A percentile compares a stretch with the other conserved stretches of the same genome.
Conservation (phyloP, 2,329 filamentous ascomycete species). For the Camptophora hylomeconis region DNA sequence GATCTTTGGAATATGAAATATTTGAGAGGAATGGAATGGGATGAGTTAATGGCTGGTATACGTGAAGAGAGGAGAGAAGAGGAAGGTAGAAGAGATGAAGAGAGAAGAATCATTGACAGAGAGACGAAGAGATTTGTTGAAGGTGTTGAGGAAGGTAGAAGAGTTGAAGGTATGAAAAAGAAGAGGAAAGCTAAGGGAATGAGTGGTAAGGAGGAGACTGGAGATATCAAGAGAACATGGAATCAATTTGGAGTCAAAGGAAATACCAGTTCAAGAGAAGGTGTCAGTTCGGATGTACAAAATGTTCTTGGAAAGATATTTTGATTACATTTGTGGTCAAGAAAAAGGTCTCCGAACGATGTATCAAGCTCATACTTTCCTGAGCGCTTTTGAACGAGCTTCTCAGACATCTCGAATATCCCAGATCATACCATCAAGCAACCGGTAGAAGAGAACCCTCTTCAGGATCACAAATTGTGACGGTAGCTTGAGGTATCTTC, state of each 20-base stretch:
- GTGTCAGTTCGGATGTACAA: constrained; percentile 27
- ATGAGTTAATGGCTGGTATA: constrained; percentile 32
- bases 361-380: too few species aligned
- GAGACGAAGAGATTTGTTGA: constrained; percentile 32
- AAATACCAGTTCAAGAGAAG: constrained; percentile 7
- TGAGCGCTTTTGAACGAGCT: too few species aligned
- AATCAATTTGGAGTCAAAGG: constrained; percentile 29
- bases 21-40: constrained; percentile 29
- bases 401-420: too few species aligned
- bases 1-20: constrained; percentile 36
- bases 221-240: constrained; percentile 22
- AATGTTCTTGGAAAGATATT: constrained; percentile 35
- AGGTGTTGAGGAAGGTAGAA: constrained; percentile 24
- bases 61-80: constrained; percentile 29
- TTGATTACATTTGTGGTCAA: too few species aligned
- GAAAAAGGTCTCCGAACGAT: too few species aligned
- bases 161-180: constrained; percentile 29
- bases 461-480: neutral
- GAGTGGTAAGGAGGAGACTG: constrained; percentile 10
- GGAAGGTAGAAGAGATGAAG: constrained; percentile 28
- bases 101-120: constrained; percentile 28
- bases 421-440: too few species aligned
- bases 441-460: neutral
- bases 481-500: too few species aligned
- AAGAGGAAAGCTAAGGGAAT: constrained; percentile 29